Evolutionary conservation across 495 filamentous ascomycete genomes (phyloP), one percentile per base, ranked within the genome.

Genomic region (Chaetomium fimeti): DNA sequence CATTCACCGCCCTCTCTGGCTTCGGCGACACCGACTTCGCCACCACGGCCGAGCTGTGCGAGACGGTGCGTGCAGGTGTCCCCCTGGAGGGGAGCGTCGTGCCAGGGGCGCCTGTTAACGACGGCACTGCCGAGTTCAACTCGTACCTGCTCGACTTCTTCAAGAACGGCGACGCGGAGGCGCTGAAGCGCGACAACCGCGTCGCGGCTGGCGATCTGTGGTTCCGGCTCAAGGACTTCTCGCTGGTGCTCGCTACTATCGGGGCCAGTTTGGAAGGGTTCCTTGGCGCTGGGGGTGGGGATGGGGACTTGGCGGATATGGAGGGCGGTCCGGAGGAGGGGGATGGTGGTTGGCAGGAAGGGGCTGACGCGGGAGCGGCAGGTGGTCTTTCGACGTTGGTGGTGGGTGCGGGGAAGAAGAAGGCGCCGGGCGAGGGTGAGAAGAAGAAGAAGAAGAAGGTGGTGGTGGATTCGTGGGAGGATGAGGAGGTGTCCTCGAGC

Each of bases 111-210:
- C 43, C 43, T 28, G 81, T 86, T 59, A 71, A 72, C 27, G 43
- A 5, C 72, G 73, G 18, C 53, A 72, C n/a, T 76, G 7, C 7
- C 43, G 16, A 18, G 40, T 70, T 88, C 53, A 92, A 92, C 67
- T 88, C 88, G 0, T 91, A 91, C 66, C 75, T 92, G 11, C 84
- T 85, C 57, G 89, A 92, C 67, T 93, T 91, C 73, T 91, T 82
- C 82, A 86, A 83, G 70, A 84, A 92, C 65, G 90, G 89, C 6
- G 82, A 87, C 67, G 57, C 83, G 11, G 63, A 73, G 6, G 77
- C 83, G 0, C 75, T 93, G 9, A 78, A 18, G 74, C 47, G 5
- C 18, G 85, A 82, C 5, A 91, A 92, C 66, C 70, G 76, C 4
- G 82, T 93, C 56, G 80, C 81, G n/a, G 68, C 71, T 15, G 81